Evolutionary conservation across 1,284 basidiomycete species (phyloP).

Genomic region (Irpex rosettiformis): DNA sequence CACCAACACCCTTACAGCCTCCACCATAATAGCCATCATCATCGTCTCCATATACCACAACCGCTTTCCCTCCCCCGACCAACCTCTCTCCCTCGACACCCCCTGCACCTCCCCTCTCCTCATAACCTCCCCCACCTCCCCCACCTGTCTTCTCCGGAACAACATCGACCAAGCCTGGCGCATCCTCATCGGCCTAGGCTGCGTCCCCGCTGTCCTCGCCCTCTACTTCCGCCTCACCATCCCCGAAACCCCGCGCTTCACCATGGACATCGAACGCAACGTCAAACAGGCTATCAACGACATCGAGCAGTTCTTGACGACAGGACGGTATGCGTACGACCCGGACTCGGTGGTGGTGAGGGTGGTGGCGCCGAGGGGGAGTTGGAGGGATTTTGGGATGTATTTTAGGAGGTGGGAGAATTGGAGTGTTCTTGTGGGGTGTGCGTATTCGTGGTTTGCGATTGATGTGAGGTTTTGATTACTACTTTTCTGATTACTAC

Average conservation of each 20-base stretch:
- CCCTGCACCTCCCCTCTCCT: neutral
- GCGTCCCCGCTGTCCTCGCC: conserved; percentile 62
- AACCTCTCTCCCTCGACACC: too few species aligned
- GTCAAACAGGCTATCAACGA: conserved; percentile 68
- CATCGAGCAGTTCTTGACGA: conserved; percentile 34
- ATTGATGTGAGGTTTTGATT: conserved; percentile 47
- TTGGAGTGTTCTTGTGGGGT: conserved; percentile 60
- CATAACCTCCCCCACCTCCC: neutral
- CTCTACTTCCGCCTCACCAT: conserved; percentile 80
- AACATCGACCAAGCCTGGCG: conserved; percentile 25
- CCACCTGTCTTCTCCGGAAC: too few species aligned
- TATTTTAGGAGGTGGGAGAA: conserved; percentile 67
- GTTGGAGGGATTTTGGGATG: conserved; percentile 48
- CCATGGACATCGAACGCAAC: conserved; percentile 87
- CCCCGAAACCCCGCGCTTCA: conserved; percentile 81
- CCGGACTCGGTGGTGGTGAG: neutral
- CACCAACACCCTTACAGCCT: too few species aligned
- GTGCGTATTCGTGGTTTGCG: conserved; percentile 72
- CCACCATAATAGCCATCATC: neutral
- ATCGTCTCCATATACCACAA: neutral
- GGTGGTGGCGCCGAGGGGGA: neutral
- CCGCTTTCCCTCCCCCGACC: too few species aligned
- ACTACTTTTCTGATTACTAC: neutral
- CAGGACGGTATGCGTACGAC: neutral
- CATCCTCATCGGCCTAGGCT: conserved; percentile 67